Base-by-base conservation (phyloP, 1,284 basidiomycete species). In the Chalciporus piperatoides region DNA sequence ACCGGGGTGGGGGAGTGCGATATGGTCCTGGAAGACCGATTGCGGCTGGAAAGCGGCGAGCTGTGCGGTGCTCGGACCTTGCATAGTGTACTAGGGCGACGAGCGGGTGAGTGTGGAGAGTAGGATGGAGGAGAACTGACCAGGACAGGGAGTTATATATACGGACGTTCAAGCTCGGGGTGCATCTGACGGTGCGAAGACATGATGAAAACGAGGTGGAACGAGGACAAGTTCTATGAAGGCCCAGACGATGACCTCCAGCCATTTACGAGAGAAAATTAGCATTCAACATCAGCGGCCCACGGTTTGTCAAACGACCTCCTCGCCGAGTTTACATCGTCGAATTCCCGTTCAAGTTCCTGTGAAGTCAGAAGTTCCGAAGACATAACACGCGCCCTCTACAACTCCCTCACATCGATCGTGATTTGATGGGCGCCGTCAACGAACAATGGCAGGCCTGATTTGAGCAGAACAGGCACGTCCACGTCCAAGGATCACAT, bases 241-340 rank as follows among this genome's bases (percentile, higher is more conserved):
- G 41, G 53, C 41, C 53, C 54, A 51, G 54, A 40, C 53, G 53
- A 48, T 45, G 38, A 12, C 41, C 17, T 39, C 41, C n/a, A 44
- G 27, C 24, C 25, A 17, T 42, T 51, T 55, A 51, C 54, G 54
- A 44, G 44, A 55, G 12, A 47, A 35, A 61, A 53, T 64, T 64
- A 64, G 56, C 60, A 58, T 62, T 65, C 55, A 48, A 64, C 44
- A 37, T 8, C 60, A 63, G 63, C 60, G 60, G 48, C 60, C 30
- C 12, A 24, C 23, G 9, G 30, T 46, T 39, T 45, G 37, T 38
- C 41, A 30, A 37, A 24, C 19, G 33, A 35, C 24, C 40, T 30
- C 6, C 24, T 51, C 23, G 48, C 41, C 33, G 19, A 19, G 23
- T n/a, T 27, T 19, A 17, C 38, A 40, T 53, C 15, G 38, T 36